phyloP scores from a whole-genome alignment of 2,329 filamentous ascomycete species.

The Clarireedia monteithiana region DNA sequence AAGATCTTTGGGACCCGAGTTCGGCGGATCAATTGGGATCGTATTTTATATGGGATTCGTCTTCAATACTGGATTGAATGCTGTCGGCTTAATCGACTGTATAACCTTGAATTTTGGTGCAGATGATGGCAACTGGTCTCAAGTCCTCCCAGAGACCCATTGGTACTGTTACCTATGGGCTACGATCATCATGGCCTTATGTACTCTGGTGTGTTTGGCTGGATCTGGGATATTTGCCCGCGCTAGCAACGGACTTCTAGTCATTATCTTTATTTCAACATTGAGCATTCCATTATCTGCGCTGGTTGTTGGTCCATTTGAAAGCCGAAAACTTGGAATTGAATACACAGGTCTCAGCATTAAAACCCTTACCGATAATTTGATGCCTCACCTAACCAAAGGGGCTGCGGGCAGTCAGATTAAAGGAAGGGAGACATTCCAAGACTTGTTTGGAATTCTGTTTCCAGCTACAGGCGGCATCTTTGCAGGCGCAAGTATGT shows the following conservation, averaged over 20 bases:
- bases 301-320: slow-evolving; percentile 59
- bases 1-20: slow-evolving; percentile 76
- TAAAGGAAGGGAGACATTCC: slow-evolving; percentile 60
- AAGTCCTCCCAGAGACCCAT: slow-evolving; percentile 59
- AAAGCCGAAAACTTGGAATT: slow-evolving; percentile 51
- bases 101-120: slow-evolving; percentile 66
- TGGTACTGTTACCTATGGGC: slow-evolving; percentile 74
- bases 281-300: slow-evolving; percentile 79
- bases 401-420: slow-evolving; percentile 56
- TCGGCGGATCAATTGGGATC: slow-evolving; percentile 80
- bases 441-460: slow-evolving; percentile 77
- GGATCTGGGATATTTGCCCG: slow-evolving; percentile 75
- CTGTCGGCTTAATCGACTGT: slow-evolving; percentile 79
- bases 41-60: slow-evolving; percentile 88
- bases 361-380: slow-evolving; percentile 63
- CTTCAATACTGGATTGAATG: slow-evolving; percentile 80
- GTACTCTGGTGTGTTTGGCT: slow-evolving; percentile 68
- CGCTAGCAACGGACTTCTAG: slow-evolving; percentile 68
- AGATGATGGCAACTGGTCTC: slow-evolving; percentile 45
- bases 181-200: slow-evolving; percentile 62
- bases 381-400: slow-evolving; percentile 57
- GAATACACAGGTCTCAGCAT: slow-evolving; percentile 72
- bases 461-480: slow-evolving; percentile 61
- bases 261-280: slow-evolving; percentile 64
- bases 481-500: slow-evolving; percentile 78